Percentiles rank a stretch among this genome's conserved stretches.
Evolutionary conservation across 768 basidiomycete species (phyloP).

Genomic region (Filobasidium floriforme): DNA sequence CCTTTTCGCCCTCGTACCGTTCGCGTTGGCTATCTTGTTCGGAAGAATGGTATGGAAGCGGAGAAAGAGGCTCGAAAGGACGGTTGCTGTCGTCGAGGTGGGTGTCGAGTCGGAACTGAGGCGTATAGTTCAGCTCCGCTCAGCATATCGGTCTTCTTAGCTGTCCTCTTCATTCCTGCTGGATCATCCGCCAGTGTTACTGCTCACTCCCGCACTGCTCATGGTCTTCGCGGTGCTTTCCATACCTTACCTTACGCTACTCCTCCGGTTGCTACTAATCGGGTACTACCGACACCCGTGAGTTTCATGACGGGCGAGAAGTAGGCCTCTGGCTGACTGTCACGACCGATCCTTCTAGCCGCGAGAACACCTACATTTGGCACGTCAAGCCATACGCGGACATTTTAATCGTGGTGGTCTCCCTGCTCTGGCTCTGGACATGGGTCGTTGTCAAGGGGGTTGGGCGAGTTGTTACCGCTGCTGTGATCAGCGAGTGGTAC

Average conservation of each 20-base stretch:
- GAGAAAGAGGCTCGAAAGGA: slow-evolving; percentile 56
- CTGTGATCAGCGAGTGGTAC: slow-evolving; percentile 88
- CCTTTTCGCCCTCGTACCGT: slow-evolving; percentile 67
- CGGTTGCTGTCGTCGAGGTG: slow-evolving; percentile 47
- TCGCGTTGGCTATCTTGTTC: slow-evolving; percentile 61
- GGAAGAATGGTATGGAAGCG: slow-evolving; percentile 53
- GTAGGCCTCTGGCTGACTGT: not conserved
- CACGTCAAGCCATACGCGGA: slow-evolving; percentile 62
- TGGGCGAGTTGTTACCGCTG: slow-evolving; percentile 65
- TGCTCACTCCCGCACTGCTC: slow-evolving; percentile 43
- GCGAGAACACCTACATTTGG: slow-evolving; percentile 49
- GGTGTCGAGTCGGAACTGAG: not conserved
- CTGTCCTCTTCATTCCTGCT: slow-evolving; percentile 42
- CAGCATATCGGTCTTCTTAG: slow-evolving; percentile 20
- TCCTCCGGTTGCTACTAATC: slow-evolving; percentile 41
- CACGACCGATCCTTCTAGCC: slow-evolving; percentile 13
- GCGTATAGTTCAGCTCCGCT: slow-evolving; percentile 4
- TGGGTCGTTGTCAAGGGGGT: slow-evolving; percentile 73
- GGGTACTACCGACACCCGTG: slow-evolving; percentile 46
- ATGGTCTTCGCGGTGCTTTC: slow-evolving; percentile 38
- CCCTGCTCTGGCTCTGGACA: slow-evolving; percentile 62
- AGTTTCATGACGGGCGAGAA: slow-evolving; percentile 8
- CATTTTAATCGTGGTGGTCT: slow-evolving; percentile 58
- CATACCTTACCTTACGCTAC: slow-evolving; percentile 41
- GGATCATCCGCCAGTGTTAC: slow-evolving; percentile 39